These are phyloP conservation scores for Penicillium sp. DNA, from an alignment of 2,329 filamentous ascomycete genomes.

Conservation along the genomic window DNA sequence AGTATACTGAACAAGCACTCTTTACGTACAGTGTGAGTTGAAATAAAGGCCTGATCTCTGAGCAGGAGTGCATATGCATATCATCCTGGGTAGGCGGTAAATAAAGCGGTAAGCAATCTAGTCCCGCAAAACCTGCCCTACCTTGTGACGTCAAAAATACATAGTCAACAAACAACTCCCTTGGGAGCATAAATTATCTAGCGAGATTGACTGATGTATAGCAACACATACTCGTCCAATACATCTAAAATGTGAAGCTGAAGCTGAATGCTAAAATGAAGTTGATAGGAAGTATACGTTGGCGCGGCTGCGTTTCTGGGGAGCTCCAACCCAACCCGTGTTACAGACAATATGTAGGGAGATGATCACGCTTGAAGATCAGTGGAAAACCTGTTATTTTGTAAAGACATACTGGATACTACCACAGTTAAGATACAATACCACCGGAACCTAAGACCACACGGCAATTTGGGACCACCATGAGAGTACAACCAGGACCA, in stretches of 20 bases:
- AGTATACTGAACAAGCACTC: background rate
- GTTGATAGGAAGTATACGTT: too few relatives aligned
- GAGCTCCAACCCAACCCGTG: background rate
- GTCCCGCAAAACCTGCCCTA: background rate
- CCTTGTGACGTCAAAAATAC: slow-evolving; percentile 26
- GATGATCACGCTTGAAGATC: background rate
- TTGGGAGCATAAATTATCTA: background rate
- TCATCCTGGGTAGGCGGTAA: background rate
- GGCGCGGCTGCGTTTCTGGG: background rate
- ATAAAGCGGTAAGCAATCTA: background rate
- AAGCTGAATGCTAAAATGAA: background rate
- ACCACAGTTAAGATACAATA: slow-evolving; percentile 21
- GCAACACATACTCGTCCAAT: background rate
- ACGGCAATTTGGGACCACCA: background rate
- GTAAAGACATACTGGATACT: slow-evolving; percentile 11
- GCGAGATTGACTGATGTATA: background rate
- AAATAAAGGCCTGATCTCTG: background rate
- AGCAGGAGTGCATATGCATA: background rate
- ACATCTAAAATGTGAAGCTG: too few relatives aligned
- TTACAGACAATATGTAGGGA: background rate
- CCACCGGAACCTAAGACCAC: background rate
- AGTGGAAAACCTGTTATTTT: background rate
- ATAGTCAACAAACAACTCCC: slow-evolving; percentile 10
- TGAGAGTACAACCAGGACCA: background rate
- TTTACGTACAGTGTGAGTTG: background rate